These are phyloP conservation scores for Limnanthes douglasii DNA, from an alignment of 345 rosid species.

Conservation along the genomic window DNA sequence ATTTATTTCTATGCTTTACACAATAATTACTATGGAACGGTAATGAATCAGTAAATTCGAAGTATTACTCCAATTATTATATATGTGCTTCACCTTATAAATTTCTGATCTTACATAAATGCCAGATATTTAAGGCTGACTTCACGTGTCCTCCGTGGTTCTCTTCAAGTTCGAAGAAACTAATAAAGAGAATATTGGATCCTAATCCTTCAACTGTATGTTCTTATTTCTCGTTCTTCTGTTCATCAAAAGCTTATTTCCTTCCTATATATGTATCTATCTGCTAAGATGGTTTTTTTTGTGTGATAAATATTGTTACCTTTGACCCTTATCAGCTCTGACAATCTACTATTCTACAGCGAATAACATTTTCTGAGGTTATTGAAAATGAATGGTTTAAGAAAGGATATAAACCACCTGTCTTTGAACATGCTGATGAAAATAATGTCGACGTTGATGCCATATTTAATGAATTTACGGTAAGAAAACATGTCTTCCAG, in stretches of 20 bases:
- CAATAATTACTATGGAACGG: too few relatives aligned
- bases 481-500: constrained; percentile 20
- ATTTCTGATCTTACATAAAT: too few relatives aligned
- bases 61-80: too few relatives aligned
- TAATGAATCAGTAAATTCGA: too few relatives aligned
- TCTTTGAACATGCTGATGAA: constrained; percentile 62
- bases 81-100: too few relatives aligned
- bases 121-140: constrained; percentile 87
- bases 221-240: constrained; percentile 3
- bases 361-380: constrained; percentile 68
- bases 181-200: constrained; percentile 81
- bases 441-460: constrained; percentile 79
- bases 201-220: constrained; percentile 80
- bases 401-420: constrained; percentile 84
- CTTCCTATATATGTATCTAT: constrained; percentile 1
- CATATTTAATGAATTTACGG: constrained; percentile 63
- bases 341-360: constrained; percentile 31
- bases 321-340: too few relatives aligned
- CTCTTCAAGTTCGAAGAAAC: constrained; percentile 83
- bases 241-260: background rate
- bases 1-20: too few relatives aligned
- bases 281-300: background rate
- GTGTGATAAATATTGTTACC: background rate
- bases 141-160: constrained; percentile 93
- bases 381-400: constrained; percentile 96